These are phyloP conservation scores for Phialemonium atrogriseum DNA, from an alignment of 2,329 filamentous ascomycete genomes.

Conservation along the genomic window DNA sequence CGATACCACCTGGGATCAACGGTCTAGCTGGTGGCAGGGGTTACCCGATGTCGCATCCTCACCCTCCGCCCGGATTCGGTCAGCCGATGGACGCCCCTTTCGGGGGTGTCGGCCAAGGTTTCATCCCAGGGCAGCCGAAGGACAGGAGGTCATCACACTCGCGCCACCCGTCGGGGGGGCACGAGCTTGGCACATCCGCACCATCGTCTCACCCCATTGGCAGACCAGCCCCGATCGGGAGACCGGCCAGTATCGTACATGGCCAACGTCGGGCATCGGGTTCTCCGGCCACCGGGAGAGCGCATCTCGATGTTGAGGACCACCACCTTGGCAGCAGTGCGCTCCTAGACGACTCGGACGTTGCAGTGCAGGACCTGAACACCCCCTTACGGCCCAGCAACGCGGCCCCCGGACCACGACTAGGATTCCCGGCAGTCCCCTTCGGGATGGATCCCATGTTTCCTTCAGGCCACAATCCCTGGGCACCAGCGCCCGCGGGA, in stretches of 20 bases:
- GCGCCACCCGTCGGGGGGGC: conserved; percentile 65
- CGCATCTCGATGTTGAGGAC: conserved; percentile 62
- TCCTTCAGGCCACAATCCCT: conserved; percentile 13
- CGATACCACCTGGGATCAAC: conserved; percentile 43
- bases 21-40: conserved; percentile 31
- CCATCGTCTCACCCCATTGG: conserved; percentile 63
- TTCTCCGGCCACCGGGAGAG: conserved; percentile 23
- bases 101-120: conserved; percentile 28
- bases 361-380: conserved; percentile 34
- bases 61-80: conserved; percentile 46
- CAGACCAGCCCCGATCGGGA: conserved; percentile 78
- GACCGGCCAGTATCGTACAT: conserved; percentile 65
- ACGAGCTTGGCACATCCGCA: conserved; percentile 40
- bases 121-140: conserved; percentile 21
- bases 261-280: conserved; percentile 31
- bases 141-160: conserved; percentile 51
- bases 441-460: conserved; percentile 16
- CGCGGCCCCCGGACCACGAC: conserved; percentile 36
- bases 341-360: conserved; percentile 68
- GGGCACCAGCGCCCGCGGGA: conserved; percentile 12
- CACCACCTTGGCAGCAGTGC: conserved; percentile 86
- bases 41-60: conserved; percentile 35
- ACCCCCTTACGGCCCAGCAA: conserved; percentile 4
- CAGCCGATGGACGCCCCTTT: conserved; percentile 33
- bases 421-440: conserved; percentile 29